Conservation (phyloP, 106 monocot genomes). For the Dendrobium chrysotoxum region DNA sequence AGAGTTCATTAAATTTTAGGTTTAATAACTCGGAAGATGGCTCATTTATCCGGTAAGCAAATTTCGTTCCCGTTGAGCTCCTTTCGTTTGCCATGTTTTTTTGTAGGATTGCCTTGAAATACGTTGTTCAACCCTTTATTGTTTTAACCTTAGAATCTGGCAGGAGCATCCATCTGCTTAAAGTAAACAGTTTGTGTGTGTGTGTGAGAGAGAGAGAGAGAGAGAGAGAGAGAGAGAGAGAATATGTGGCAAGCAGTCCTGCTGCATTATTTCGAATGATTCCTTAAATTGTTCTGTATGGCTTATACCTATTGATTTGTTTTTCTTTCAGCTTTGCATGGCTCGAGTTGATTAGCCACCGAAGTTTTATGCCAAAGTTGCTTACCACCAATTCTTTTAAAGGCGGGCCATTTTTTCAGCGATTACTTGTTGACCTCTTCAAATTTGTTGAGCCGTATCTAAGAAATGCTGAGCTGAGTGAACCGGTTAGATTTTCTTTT, state of each 20-base stretch:
- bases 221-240: too few relatives aligned
- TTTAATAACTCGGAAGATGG: too few relatives aligned
- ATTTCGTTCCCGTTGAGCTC: too few relatives aligned
- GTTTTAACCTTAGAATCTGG: too few relatives aligned
- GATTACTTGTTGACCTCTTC: constrained; percentile 82
- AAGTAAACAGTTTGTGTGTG: too few relatives aligned
- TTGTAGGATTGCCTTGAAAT: too few relatives aligned
- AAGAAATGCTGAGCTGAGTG: constrained; percentile 75
- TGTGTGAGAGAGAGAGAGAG: too few relatives aligned
- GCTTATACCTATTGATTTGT: neutral
- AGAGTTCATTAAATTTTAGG: too few relatives aligned
- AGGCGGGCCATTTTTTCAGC: constrained; percentile 90
- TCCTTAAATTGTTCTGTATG: neutral
- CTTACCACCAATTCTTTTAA: constrained; percentile 59
- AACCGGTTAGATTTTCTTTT: constrained; percentile 46
- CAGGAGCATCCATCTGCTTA: too few relatives aligned
- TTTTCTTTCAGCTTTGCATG: constrained; percentile 74
- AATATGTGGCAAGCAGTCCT: neutral
- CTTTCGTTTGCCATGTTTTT: too few relatives aligned
- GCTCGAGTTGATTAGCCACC: constrained; percentile 96
- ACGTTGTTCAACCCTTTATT: too few relatives aligned
- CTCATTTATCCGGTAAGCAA: too few relatives aligned
- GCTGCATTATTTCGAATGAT: neutral
- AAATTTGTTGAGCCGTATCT: constrained; percentile 95
- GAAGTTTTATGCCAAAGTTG: constrained; percentile 89